phyloP scores from a whole-genome alignment of 345 rosid genomes.

The Stellera chamaejasme region DNA sequence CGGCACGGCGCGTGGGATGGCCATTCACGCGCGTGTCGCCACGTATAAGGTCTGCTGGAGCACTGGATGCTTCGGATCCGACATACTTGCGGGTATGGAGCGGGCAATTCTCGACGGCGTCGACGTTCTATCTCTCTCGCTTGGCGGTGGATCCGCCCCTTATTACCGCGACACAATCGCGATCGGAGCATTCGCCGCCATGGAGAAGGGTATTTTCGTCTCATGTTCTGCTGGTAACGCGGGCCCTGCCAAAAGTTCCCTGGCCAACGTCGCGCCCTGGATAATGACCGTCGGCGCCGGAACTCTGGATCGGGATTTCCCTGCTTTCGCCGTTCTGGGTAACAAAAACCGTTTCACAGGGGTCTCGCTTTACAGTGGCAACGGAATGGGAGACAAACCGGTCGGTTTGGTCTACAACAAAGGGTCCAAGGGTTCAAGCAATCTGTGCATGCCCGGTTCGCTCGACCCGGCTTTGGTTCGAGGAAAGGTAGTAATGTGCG shows the following conservation, averaged over 20 bases:
- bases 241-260: constrained; percentile 48
- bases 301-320: constrained; percentile 76
- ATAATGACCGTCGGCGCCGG: constrained; percentile 92
- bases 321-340: constrained; percentile 59
- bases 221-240: constrained; percentile 80
- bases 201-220: constrained; percentile 77
- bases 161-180: constrained; percentile 62
- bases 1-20: constrained; percentile 79
- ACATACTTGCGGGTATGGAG: constrained; percentile 82
- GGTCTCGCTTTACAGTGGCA: constrained; percentile 70
- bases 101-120: constrained; percentile 75
- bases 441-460: constrained; percentile 65
- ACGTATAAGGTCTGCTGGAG: constrained; percentile 83
- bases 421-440: constrained; percentile 31
- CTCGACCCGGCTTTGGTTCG: constrained; percentile 44
- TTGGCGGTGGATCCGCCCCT: constrained; percentile 68
- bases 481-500: constrained; percentile 79
- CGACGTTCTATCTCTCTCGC: constrained; percentile 77
- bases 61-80: constrained; percentile 65
- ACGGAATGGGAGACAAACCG: constrained; percentile 44
- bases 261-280: constrained; percentile 94
- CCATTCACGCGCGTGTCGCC: constrained; percentile 55
- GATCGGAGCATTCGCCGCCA: constrained; percentile 60
- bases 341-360: constrained; percentile 38
- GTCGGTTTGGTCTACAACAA: constrained; percentile 48